Evolutionary conservation across 129 eudicot species (phyloP).

Genomic region (Tanacetum coccineum): DNA sequence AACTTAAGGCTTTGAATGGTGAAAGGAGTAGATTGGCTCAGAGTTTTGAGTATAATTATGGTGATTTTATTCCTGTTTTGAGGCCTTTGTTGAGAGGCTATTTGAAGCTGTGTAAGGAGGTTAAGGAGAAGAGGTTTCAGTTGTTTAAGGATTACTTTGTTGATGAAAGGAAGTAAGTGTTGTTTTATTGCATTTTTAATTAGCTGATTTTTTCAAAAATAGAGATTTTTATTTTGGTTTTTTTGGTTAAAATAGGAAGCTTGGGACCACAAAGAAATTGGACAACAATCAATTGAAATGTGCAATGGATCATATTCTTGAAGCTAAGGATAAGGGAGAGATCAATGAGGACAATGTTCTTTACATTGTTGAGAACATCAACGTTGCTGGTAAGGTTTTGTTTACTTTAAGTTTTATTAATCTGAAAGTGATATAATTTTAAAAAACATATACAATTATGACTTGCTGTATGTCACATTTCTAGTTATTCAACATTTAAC

Average conservation of each 20-base stretch:
- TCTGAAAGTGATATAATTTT: no score
- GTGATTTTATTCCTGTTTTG: conserved; percentile 85
- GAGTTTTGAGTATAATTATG: conserved; percentile 86
- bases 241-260: conserved; percentile 47
- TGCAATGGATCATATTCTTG: conserved; percentile 84
- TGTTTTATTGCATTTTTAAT: neutral
- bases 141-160: conserved; percentile 81
- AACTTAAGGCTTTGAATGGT: conserved; percentile 71
- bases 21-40: conserved; percentile 90
- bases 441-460: no score
- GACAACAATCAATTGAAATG: conserved; percentile 69
- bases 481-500: no score
- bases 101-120: conserved; percentile 67
- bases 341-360: conserved; percentile 91
- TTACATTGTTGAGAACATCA: conserved; percentile 95
- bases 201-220: no score
- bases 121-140: conserved; percentile 70
- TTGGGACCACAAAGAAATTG: conserved; percentile 50
- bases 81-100: conserved; percentile 81
- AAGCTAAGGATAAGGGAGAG: conserved; percentile 89
- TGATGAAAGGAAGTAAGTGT: conserved; percentile 83
- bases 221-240: neutral
- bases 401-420: neutral
- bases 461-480: no score
- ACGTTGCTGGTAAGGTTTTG: conserved; percentile 70